Conservation (phyloP, 805 yeast species). For the Priceomyces fermenticarens region DNA sequence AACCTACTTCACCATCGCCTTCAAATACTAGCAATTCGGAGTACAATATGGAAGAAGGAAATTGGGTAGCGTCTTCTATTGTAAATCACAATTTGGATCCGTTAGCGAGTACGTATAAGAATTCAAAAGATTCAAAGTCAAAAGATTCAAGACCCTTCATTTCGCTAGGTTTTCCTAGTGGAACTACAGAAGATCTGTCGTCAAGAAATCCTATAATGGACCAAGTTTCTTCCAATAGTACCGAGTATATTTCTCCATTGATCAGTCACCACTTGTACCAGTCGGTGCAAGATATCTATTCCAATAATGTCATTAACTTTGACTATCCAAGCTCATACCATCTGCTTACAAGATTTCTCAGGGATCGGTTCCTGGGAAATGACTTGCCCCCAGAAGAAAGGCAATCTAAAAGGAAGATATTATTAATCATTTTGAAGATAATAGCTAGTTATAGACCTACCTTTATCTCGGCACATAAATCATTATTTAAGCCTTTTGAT, state of each 20-base stretch:
- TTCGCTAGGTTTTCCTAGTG: slow-evolving; percentile 27
- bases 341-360: slow-evolving; percentile 53
- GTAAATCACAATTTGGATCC: not conserved
- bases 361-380: slow-evolving; percentile 53
- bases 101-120: not conserved
- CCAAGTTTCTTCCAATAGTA: slow-evolving; percentile 4
- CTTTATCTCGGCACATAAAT: slow-evolving; percentile 72
- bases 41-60: slow-evolving; percentile 5
- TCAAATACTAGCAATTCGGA: slow-evolving; percentile 25
- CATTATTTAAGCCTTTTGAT: slow-evolving; percentile 65
- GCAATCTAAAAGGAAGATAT: slow-evolving; percentile 27
- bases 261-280: slow-evolving; percentile 54
- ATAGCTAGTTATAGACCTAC: slow-evolving; percentile 71
- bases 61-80: not conserved
- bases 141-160: slow-evolving; percentile 40
- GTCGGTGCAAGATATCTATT: slow-evolving; percentile 49
- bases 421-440: slow-evolving; percentile 48
- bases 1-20: slow-evolving; percentile 38
- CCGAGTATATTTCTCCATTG: slow-evolving; percentile 55
- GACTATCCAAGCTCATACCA: slow-evolving; percentile 65
- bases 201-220: slow-evolving; percentile 7
- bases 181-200: slow-evolving; percentile 1
- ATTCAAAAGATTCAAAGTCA: slow-evolving; percentile 1
- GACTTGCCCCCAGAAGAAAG: slow-evolving; percentile 29
- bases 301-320: slow-evolving; percentile 47